Evolutionary conservation across 805 yeast genomes (phyloP).

Genomic region (Saturnispora quitensis): DNA sequence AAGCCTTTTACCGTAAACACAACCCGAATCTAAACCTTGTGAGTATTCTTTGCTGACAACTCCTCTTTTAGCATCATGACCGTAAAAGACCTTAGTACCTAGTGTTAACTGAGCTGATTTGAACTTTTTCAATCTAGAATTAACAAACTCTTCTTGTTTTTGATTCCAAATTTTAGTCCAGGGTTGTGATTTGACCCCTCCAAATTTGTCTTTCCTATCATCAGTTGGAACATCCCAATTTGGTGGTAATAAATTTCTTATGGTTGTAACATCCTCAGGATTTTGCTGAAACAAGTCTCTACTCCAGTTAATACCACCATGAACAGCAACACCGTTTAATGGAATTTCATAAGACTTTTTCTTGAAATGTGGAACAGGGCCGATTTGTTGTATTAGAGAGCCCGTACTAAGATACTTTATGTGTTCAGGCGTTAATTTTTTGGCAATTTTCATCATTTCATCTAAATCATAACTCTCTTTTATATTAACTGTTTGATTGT

Average conservation of each 20-base stretch:
- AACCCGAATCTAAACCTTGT: constrained; percentile 75
- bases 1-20: constrained; percentile 66
- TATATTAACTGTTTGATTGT: constrained; percentile 4
- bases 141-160: constrained; percentile 15
- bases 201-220: constrained; percentile 23
- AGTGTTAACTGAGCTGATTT: constrained; percentile 13
- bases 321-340: constrained; percentile 53
- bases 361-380: constrained; percentile 43
- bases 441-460: constrained; percentile 39
- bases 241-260: constrained; percentile 63
- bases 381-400: constrained; percentile 54
- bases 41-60: constrained; percentile 55
- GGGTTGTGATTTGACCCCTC: constrained; percentile 22
- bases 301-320: constrained; percentile 76
- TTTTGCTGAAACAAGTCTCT: constrained; percentile 43
- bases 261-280: constrained; percentile 54
- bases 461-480: constrained; percentile 27
- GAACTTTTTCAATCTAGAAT: constrained; percentile 4
- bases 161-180: constrained; percentile 29
- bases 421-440: constrained; percentile 49
- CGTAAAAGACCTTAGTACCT: constrained; percentile 55
- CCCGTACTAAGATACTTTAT: constrained; percentile 51
- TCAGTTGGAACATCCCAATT: constrained; percentile 51
- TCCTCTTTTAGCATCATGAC: constrained; percentile 83
- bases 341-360: constrained; percentile 15